Evolutionary conservation across 1,284 basidiomycete genomes (phyloP).

Genomic region (Abortiporus biennis): DNA sequence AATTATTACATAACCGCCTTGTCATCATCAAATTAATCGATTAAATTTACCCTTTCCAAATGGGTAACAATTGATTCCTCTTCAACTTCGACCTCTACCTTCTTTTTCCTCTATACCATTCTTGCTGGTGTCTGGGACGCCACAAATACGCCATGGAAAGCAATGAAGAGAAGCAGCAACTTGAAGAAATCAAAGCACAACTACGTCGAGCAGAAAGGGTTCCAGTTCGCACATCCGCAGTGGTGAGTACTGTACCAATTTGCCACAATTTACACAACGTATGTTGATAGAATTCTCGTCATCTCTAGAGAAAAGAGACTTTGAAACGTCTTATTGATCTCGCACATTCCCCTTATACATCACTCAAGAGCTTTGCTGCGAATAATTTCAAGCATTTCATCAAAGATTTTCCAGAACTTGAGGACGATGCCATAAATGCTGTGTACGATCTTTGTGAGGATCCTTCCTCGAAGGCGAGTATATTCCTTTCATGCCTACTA

Average conservation of each 20-base stretch:
- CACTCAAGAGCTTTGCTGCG: slow-evolving; percentile 52
- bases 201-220: slow-evolving; percentile 25
- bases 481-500: slow-evolving; percentile 8
- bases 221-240: slow-evolving; percentile 20
- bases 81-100: too few species aligned
- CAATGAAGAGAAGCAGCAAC: slow-evolving; percentile 6
- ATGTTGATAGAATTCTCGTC: background rate
- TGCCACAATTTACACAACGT: background rate
- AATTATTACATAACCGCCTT: too few species aligned
- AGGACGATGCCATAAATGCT: slow-evolving; percentile 68
- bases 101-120: too few species aligned
- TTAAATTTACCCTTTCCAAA: too few species aligned
- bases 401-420: slow-evolving; percentile 59
- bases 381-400: slow-evolving; percentile 52
- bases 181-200: slow-evolving; percentile 22
- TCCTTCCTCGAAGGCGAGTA: slow-evolving; percentile 47
- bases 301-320: slow-evolving; percentile 29
- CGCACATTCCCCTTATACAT: slow-evolving; percentile 27
- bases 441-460: slow-evolving; percentile 75
- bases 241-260: slow-evolving; percentile 14
- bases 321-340: slow-evolving; percentile 32
- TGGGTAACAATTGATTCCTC: too few species aligned
- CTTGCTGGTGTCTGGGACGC: too few species aligned
- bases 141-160: too few species aligned
- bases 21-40: too few species aligned